Conservation (phyloP, 371 early-diverging fungal genomes). For the Mortierella sp. region DNA sequence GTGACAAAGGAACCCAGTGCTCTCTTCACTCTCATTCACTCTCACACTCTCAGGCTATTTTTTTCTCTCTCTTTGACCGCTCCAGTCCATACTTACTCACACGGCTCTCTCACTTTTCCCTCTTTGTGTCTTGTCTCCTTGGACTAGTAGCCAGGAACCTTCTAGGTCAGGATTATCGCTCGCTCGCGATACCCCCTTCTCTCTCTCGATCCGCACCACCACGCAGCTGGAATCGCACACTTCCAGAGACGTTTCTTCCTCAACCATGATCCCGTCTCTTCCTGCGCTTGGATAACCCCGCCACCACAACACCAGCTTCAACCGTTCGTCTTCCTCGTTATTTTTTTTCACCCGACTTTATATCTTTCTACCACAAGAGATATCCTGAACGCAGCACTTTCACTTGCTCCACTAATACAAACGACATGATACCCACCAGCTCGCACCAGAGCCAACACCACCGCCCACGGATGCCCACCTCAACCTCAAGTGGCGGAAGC, state of each 20-base stretch:
- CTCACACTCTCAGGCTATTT: too few species aligned
- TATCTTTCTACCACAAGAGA: background rate
- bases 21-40: constrained; percentile 4
- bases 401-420: background rate
- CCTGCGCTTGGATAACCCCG: constrained; percentile 7
- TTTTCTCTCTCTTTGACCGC: background rate
- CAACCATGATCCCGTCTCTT: constrained; percentile 10
- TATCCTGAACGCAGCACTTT: background rate
- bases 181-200: constrained; percentile 7
- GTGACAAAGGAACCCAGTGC: background rate
- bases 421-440: constrained; percentile 48
- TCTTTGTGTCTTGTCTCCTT: background rate
- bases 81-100: constrained; percentile 7
- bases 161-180: constrained; percentile 15
- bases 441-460: constrained; percentile 34
- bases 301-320: background rate
- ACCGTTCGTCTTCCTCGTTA: background rate
- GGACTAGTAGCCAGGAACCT: background rate
- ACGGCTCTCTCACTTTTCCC: constrained; percentile 2
- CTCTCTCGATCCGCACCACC: constrained; percentile 5
- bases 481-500: constrained; percentile 21
- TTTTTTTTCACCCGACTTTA: background rate
- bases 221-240: constrained; percentile 4
- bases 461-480: constrained; percentile 34
- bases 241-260: background rate